Conservation (phyloP, 495 filamentous ascomycete species). For the Margaritispora aquatica region DNA sequence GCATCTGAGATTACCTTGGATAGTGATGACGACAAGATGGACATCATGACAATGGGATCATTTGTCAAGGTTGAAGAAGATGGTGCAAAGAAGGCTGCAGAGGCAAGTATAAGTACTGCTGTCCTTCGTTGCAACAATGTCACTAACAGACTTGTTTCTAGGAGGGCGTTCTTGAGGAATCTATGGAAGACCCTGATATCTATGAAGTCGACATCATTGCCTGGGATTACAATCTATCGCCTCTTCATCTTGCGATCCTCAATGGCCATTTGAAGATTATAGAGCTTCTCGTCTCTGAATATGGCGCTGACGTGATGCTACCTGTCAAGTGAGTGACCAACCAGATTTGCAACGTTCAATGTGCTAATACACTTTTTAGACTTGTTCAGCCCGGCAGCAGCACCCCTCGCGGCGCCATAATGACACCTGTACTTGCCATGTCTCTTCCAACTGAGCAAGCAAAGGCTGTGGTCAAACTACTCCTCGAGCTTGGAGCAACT, state of each 20-base stretch:
- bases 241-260: conserved; percentile 72
- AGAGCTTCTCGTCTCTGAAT: conserved; percentile 61
- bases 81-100: conserved; percentile 24
- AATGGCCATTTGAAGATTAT: conserved; percentile 61
- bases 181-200: conserved; percentile 63
- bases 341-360: neutral
- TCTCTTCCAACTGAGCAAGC: conserved; percentile 54
- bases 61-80: conserved; percentile 50
- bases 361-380: neutral
- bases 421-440: conserved; percentile 56
- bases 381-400: conserved; percentile 37
- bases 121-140: conserved; percentile 8
- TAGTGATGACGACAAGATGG: conserved; percentile 11
- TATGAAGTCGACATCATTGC: conserved; percentile 68
- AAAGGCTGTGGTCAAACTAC: conserved; percentile 47
- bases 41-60: conserved; percentile 51
- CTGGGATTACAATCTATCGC: conserved; percentile 67
- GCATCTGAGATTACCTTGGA: conserved; percentile 26
- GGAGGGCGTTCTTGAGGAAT: conserved; percentile 32
- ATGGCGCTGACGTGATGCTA: conserved; percentile 65
- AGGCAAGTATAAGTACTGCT: conserved; percentile 6
- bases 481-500: conserved; percentile 66
- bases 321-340: conserved; percentile 50
- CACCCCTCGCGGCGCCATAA: conserved; percentile 45
- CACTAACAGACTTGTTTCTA: neutral